Base-by-base conservation (phyloP, 768 basidiomycete genomes). In the Russula sp. region DNA sequence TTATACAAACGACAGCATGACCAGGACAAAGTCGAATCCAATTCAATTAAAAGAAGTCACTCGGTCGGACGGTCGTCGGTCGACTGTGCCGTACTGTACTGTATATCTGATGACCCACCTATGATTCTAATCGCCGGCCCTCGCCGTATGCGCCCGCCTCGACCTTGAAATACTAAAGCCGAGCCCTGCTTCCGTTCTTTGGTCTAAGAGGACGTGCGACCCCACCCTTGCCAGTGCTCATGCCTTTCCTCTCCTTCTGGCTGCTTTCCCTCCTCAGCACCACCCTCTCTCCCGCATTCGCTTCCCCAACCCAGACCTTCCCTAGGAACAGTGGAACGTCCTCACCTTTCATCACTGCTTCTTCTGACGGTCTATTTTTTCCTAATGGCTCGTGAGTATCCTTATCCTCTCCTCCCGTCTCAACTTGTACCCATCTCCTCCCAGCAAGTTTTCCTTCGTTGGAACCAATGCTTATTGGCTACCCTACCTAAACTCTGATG, bases 381-480 rank as follows among this genome's bases (percentile, higher is more conserved):
- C 47, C 47, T 5, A 59, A 66, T 61, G 67, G 59, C 61, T 47
- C 55, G 67, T 68, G 8, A 20, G 65, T 47, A 10, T 34, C 10
- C 3, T 4, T 9, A 20, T 53, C 20, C 31, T 22, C 31, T 16
- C 13, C 35, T 42, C 20, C 27, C 5, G n/a, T 22, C 6, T 40
- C 10, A 10, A 48, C 34, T n/a, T n/a, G 40, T 18, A 16, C 34
- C 40, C 10, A 44, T 13, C 40, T 40, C 40, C 27, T 37, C 31
- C 48, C 50, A 68, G 67, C 35, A 40, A 39, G 14, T 76, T 82
- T 60, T 66, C 68, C 45, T 82, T 77, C 61, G 70, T 79, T 11
- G 82, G 85, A 16, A 86, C 87, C 0, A 85, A 85, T 62, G 84
- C 81, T 1, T 88, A 88, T 73, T 89, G 87, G 88, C 69, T 89